A percentile compares a stretch with the other conserved stretches of the same genome.
These are phyloP conservation scores for Phytophthora cajani DNA, from an alignment of 352 stramenopile species.

Conservation along the genomic window DNA sequence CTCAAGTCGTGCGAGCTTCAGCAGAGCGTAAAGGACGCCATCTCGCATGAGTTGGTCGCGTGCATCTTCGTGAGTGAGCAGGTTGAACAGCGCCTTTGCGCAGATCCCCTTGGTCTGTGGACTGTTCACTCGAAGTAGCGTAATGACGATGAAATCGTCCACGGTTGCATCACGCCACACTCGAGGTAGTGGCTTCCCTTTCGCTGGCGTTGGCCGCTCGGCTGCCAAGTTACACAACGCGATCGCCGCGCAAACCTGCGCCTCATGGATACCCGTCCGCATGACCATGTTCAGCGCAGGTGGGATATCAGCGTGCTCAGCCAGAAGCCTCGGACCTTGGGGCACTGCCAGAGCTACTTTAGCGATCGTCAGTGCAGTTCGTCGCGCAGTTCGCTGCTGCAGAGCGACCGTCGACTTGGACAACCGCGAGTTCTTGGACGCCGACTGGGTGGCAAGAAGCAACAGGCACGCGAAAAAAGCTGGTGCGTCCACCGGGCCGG, in stretches of 20 bases:
- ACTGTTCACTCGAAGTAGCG: constrained; percentile 84
- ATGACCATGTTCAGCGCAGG: constrained; percentile 84
- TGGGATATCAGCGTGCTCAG: constrained; percentile 57
- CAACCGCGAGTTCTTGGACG: constrained; percentile 63
- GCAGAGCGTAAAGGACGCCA: constrained; percentile 83
- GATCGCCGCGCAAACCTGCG: constrained; percentile 84
- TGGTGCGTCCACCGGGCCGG: constrained; percentile 36
- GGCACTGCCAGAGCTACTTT: constrained; percentile 53
- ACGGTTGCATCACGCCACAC: constrained; percentile 74
- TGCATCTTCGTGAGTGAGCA: constrained; percentile 81
- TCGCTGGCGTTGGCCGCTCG: constrained; percentile 40
- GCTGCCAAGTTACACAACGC: constrained; percentile 88
- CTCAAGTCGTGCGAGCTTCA: constrained; percentile 84
- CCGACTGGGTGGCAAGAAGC: constrained; percentile 62
- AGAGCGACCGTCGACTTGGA: constrained; percentile 45
- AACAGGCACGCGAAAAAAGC: constrained; percentile 69
- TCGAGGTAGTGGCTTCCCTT: constrained; percentile 27
- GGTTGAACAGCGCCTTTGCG: constrained; percentile 85
- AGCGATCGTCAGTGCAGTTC: constrained; percentile 68
- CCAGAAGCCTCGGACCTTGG: constrained; percentile 55
- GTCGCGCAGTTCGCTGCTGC: constrained; percentile 68
- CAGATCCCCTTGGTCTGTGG: constrained; percentile 86
- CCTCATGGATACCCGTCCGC: constrained; percentile 82
- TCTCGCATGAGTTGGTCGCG: constrained; percentile 77
- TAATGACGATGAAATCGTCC: constrained; percentile 90